Conservation (phyloP, 2,329 filamentous ascomycete genomes). For the Aspergillus thermomutatus region DNA sequence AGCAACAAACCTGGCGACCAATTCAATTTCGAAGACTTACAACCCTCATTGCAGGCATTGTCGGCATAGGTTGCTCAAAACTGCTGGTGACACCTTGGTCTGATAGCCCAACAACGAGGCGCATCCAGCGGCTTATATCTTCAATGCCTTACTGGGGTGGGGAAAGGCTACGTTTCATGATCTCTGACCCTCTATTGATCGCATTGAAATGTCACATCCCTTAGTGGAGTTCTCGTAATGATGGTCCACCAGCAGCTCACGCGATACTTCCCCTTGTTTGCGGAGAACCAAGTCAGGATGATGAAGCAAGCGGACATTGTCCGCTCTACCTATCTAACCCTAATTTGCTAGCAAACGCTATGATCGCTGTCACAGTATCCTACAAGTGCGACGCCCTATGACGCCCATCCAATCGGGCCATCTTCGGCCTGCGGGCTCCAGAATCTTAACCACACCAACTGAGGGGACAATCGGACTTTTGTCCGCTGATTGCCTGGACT, state of each 20-base stretch:
- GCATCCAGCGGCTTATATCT: too few species aligned
- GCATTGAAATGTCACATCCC: too few species aligned
- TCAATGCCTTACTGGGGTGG: too few species aligned
- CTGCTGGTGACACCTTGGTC: too few species aligned
- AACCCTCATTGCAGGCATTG: background rate
- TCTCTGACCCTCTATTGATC: too few species aligned
- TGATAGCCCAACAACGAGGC: too few species aligned
- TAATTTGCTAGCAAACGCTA: too few species aligned
- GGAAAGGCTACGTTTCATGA: too few species aligned
- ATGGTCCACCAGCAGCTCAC: background rate
- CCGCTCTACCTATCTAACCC: background rate
- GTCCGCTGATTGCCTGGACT: background rate
- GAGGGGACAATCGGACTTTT: conserved; percentile 1
- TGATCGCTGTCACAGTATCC: background rate
- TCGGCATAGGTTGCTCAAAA: background rate
- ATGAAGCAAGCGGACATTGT: background rate
- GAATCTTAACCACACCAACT: background rate
- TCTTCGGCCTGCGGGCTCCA: background rate
- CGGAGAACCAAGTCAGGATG: background rate
- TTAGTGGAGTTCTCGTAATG: too few species aligned
- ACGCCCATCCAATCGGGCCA: background rate
- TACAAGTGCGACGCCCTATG: background rate
- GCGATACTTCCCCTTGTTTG: background rate
- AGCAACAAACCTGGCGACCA: background rate
- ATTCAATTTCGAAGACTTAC: too few species aligned